A percentile compares a stretch with the other conserved stretches of the same genome.
Conservation (phyloP, 139 green algal genomes). For the Astrephomene gubernaculifera region DNA sequence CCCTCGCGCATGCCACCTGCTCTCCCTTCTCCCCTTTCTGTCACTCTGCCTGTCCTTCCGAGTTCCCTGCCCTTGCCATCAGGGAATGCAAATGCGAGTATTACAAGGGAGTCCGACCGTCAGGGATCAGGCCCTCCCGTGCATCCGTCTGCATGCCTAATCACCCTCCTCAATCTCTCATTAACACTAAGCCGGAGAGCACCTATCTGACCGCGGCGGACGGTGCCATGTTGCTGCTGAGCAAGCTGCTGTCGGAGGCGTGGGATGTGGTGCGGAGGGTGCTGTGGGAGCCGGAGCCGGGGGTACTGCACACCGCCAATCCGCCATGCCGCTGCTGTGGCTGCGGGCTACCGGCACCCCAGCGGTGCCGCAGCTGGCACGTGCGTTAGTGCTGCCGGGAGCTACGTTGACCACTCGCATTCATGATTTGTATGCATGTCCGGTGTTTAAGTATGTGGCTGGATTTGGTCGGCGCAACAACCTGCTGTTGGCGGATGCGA, state of each 20-base stretch:
- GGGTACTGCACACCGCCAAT: slow-evolving; percentile 40
- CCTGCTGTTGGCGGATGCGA: slow-evolving; percentile 26
- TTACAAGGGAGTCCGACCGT: too few relatives aligned
- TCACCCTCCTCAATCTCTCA: too few relatives aligned
- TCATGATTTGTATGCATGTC: slow-evolving; percentile 48
- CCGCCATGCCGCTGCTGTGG: slow-evolving; percentile 59
- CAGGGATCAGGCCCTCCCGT: too few relatives aligned
- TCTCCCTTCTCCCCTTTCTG: too few relatives aligned
- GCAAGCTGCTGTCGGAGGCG: slow-evolving; percentile 9
- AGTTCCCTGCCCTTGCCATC: too few relatives aligned
- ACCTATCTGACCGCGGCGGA: neutral
- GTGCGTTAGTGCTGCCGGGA: slow-evolving; percentile 26
- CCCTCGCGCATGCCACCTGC: too few relatives aligned
- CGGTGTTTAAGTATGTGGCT: slow-evolving; percentile 45
- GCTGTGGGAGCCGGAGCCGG: slow-evolving; percentile 32
- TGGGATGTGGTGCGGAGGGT: slow-evolving; percentile 28
- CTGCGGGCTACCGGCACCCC: slow-evolving; percentile 35
- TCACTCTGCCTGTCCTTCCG: too few relatives aligned
- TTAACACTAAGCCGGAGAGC: too few relatives aligned
- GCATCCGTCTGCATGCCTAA: too few relatives aligned
- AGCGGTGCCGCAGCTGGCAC: slow-evolving; percentile 25
- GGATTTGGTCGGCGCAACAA: neutral
- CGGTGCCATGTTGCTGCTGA: neutral
- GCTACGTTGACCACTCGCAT: neutral
- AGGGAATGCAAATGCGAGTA: too few relatives aligned